Conservation (phyloP, 768 basidiomycete species). For the Lyophyllum semitale region DNA sequence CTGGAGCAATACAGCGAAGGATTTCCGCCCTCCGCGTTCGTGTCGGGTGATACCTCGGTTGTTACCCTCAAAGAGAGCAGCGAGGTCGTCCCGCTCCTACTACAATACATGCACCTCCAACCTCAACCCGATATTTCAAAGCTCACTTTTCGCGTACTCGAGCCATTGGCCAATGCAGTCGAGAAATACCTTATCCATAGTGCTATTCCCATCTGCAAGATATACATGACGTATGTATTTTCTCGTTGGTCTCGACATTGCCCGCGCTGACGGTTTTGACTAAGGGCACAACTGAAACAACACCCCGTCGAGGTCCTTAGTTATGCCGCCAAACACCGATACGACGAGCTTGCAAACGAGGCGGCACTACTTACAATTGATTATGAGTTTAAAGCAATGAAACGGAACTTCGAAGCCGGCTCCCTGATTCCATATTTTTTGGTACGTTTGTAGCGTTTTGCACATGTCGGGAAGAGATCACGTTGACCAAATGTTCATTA, state of each 20-base stretch:
- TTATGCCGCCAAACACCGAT: conserved; percentile 9
- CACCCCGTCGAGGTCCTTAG: neutral
- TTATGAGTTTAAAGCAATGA: neutral
- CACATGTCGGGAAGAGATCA: neutral
- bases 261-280: neutral
- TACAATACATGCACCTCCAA: conserved; percentile 10
- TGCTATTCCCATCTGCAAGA: conserved; percentile 10
- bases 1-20: conserved; percentile 6
- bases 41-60: neutral
- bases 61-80: neutral
- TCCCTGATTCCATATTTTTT: neutral
- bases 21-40: neutral
- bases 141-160: neutral
- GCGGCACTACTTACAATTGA: neutral
- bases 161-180: conserved; percentile 3
- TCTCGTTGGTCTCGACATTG: neutral
- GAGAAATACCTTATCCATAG: conserved; percentile 10
- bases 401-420: neutral
- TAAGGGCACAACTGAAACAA: neutral
- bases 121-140: conserved; percentile 10
- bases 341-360: conserved; percentile 5
- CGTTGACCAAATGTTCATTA: neutral
- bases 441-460: neutral
- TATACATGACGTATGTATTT: conserved; percentile 4
- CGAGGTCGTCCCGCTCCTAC: conserved; percentile 1